These are phyloP conservation scores for Warburgia ugandensis DNA, from an alignment of 164 flowering plant genomes.

Conservation along the genomic window DNA sequence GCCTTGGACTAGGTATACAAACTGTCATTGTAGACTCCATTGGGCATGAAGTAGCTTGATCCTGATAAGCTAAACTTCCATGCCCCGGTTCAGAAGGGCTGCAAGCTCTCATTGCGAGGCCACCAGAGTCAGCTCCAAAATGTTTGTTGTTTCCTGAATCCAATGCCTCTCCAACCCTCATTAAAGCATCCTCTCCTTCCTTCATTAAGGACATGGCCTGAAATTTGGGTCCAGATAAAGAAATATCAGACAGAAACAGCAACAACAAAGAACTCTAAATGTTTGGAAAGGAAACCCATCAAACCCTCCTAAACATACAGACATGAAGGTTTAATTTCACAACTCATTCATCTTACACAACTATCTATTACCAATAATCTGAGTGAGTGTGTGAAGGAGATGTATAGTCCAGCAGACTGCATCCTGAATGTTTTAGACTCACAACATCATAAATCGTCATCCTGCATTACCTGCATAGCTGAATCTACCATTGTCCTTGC, in stretches of 20 bases:
- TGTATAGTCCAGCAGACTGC: no score
- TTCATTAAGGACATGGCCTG: conserved; percentile 43
- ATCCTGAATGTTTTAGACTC: no score
- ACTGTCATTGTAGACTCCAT: conserved; percentile 11
- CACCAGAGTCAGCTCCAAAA: conserved; percentile 21
- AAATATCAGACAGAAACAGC: neutral
- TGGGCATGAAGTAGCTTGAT: conserved; percentile 17
- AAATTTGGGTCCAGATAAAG: neutral
- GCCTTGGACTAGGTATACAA: conserved; percentile 17
- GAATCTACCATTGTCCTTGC: conserved; percentile 57
- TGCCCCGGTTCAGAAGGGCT: conserved; percentile 11
- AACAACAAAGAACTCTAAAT: no score
- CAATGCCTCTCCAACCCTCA: conserved; percentile 41
- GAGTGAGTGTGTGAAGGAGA: no score
- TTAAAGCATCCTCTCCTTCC: conserved; percentile 29
- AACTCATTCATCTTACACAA: no score
- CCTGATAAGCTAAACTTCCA: conserved; percentile 17
- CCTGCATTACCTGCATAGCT: conserved; percentile 56
- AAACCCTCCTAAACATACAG: no score
- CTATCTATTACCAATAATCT: no score
- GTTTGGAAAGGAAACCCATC: no score
- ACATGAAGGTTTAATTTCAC: no score
- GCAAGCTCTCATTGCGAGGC: conserved; percentile 18
- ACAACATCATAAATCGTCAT: no score
- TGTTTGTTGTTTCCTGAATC: conserved; percentile 29